Base-by-base conservation (phyloP, 345 rosid genomes). In the Salix caprea region DNA sequence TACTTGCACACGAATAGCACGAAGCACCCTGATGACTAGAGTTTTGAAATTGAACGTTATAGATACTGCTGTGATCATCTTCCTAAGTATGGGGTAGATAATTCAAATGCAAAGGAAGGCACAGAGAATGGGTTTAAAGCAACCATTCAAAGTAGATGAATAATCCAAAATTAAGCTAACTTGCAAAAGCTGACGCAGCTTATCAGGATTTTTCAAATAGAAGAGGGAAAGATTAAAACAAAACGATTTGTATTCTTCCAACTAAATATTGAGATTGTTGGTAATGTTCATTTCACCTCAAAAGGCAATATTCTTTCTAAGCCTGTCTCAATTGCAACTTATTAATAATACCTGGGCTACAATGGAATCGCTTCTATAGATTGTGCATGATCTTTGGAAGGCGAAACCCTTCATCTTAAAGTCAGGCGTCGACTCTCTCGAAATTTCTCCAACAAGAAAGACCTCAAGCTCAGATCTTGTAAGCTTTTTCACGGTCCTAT, bases 301-400 rank as follows among this genome's bases (percentile, higher is more conserved):
- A 12, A 13, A 12, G 37, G n/a, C 19, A 4, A 8, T n/a, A 16
- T 9, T 23, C 24, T 54, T 9, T 23, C 24, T 21, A 21, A 65
- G 37, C 18, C 48, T 28, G 32, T 4, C 39, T 54, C 48, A 39
- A 19, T 21, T 61, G 69, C 67, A 54, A 70, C 6, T 16, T 28
- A 74, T 42, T 26, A 66, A 65, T 42, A 11, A 18, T 86, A 90
- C 98, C 98, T 96, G 94, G 6, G 97, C 99, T 1, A 90, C 86
- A 13, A 92, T 85, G 64, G 89, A 88, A 75, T 92, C 78, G 48
- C 80, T 91, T 75, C 71, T 82, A 71, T 85, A 91, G 42, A 96
- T 86, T 40, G 94, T 92, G 82, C 92, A 96, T 0, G 99, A 91
- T 86, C 86, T 89, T 85, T 86, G 94, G 81, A 91, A 96, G 36